A percentile compares a stretch with the other conserved stretches of the same genome.
phyloP scores from a whole-genome alignment of 2,329 filamentous ascomycete genomes.

The Ampelomyces quisqualis region DNA sequence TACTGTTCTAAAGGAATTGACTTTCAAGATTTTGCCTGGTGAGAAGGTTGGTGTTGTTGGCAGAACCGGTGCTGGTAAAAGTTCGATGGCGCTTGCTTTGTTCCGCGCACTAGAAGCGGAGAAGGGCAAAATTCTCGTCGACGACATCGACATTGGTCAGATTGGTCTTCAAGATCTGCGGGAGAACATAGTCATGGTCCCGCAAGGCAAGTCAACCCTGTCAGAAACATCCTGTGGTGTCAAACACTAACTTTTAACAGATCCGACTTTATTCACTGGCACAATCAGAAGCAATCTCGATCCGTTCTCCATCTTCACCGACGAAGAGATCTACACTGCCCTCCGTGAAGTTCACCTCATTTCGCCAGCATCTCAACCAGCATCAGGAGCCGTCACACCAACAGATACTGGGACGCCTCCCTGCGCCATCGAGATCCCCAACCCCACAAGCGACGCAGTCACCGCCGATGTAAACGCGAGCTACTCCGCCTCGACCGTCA shows the following conservation, averaged over 20 bases:
- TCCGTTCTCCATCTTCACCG: conserved; percentile 83
- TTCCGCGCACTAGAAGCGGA: conserved; percentile 94
- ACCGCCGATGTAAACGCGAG: conserved; percentile 31
- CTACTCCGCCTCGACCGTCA: conserved; percentile 33
- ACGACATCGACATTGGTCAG: conserved; percentile 82
- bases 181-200: conserved; percentile 94
- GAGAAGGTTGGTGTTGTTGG: conserved; percentile 98
- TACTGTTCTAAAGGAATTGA: conserved; percentile 78
- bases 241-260: conserved; percentile 44
- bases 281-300: conserved; percentile 92
- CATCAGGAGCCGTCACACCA: conserved; percentile 30
- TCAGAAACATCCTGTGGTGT: not conserved
- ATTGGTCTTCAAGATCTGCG: conserved; percentile 94
- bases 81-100: conserved; percentile 85
- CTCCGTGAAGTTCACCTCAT: conserved; percentile 89
- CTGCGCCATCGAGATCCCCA: conserved; percentile 35
- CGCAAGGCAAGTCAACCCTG: conserved; percentile 57
- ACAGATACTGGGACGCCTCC: conserved; percentile 21
- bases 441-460: conserved; percentile 28
- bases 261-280: conserved; percentile 90
- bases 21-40: conserved; percentile 78
- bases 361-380: conserved; percentile 45
- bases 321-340: conserved; percentile 85
- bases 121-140: conserved; percentile 83
- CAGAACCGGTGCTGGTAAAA: conserved; percentile 93